Conservation (phyloP, 108 stramenopile species). For the Pseudonitzschia pungens region DNA sequence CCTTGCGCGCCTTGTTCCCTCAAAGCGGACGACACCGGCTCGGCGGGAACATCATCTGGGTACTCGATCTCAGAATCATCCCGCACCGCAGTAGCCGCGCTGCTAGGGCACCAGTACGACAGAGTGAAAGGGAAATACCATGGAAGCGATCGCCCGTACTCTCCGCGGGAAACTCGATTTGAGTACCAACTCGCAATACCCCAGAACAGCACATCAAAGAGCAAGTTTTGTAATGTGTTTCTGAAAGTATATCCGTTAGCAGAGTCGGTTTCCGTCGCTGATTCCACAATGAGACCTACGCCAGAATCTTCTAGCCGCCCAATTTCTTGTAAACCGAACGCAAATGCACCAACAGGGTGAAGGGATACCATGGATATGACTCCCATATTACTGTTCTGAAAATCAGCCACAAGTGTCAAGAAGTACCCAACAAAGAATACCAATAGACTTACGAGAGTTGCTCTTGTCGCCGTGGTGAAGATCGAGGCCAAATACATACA, state of each 20-base stretch:
- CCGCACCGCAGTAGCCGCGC: constrained; percentile 4
- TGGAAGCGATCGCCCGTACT: constrained; percentile 81
- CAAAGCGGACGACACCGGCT: constrained; percentile 56
- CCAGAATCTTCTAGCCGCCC: constrained; percentile 75
- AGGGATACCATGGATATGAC: constrained; percentile 51
- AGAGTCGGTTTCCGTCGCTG: constrained; percentile 47
- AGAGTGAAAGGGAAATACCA: constrained; percentile 79
- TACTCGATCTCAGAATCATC: constrained; percentile 22
- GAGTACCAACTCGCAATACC: constrained; percentile 85
- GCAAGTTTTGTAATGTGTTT: constrained; percentile 58
- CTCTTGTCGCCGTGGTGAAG: constrained; percentile 67
- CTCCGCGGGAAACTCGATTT: constrained; percentile 74
- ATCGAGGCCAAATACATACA: constrained; percentile 59
- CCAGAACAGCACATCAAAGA: constrained; percentile 80
- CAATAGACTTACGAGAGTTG: constrained; percentile 74
- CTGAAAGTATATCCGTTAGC: constrained; percentile 68
- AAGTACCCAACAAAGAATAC: constrained; percentile 80
- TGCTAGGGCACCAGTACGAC: constrained; percentile 70
- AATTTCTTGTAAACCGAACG: constrained; percentile 75
- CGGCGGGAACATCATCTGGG: constrained; percentile 44
- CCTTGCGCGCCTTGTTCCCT: constrained; percentile 43
- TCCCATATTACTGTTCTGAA: constrained; percentile 39
- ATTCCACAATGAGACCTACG: constrained; percentile 52
- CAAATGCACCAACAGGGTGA: constrained; percentile 79
- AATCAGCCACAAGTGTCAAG: constrained; percentile 50